Base-by-base conservation (phyloP, 305 asterid genomes). In the Fraxinus greggii region DNA sequence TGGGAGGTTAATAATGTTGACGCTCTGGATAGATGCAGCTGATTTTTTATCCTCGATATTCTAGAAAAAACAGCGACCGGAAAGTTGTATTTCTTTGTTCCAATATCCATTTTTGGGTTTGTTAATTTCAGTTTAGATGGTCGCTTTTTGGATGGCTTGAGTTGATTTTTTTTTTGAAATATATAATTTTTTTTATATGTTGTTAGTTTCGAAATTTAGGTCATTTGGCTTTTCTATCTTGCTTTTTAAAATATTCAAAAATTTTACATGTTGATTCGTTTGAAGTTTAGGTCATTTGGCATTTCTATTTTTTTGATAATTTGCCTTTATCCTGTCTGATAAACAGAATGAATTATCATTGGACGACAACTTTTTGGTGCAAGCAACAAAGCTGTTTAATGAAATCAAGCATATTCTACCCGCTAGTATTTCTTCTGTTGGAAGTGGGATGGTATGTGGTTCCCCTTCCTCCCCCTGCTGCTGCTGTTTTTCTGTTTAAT, bases 321-420 rank as follows among this genome's bases (percentile, higher is more conserved):
- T 32, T 65, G 31, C 70, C 7, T 21, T 75, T 33, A 21, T 82
- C 31, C 3, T 24, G 6, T 83, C 72, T 70, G 48, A 3, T 56
- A 40, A 82, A n/a, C 93, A 95, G 99, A 88, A 86, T 81, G 94
- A 88, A 74, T 83, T 95, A 69, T 87, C 80, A 51, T 59, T 88
- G 85, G 94, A 87, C 31, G 90, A 84, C 81, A 78, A 83, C 79
- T 76, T 88, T 75, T 77, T 88, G 85, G 84, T 74, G 29, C 89
- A 91, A 88, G 94, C 95, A 2, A 87, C 86, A 19, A 90, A 91
- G 89, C 87, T 95, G 63, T 91, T 94, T 74, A 89, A 84, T 3
- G 94, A 92, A 81, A 91, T 92, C 89, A 93, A 90, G 86, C 91
- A 81, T 89, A 86, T 93, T 88, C 85, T 93, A 81, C 54, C 81